Percentiles rank a stretch among this genome's conserved stretches.
These are phyloP conservation scores for Ophiostoma populinum DNA, from an alignment of 2,329 filamentous ascomycete genomes.

Conservation along the genomic window DNA sequence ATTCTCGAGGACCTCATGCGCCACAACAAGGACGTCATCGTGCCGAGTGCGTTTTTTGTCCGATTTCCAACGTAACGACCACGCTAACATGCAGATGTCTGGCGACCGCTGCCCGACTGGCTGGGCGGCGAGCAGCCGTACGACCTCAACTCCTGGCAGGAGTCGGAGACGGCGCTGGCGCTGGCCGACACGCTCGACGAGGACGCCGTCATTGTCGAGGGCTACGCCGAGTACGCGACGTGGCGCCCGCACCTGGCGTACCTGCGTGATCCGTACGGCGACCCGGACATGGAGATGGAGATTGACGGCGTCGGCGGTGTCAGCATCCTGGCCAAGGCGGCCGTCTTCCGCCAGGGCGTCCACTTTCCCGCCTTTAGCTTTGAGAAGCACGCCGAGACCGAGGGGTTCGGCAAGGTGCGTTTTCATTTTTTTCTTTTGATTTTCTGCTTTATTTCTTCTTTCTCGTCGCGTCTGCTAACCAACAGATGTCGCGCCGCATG, in stretches of 20 bases:
- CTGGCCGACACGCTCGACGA: conserved; percentile 91
- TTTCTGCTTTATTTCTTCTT: not conserved
- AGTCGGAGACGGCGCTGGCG: conserved; percentile 88
- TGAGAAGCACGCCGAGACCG: conserved; percentile 94
- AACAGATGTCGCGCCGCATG: conserved; percentile 92
- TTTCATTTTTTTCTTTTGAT: not conserved
- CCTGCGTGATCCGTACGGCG: conserved; percentile 86
- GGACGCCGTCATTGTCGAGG: conserved; percentile 96
- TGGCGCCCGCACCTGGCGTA: conserved; percentile 97
- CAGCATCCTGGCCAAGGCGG: conserved; percentile 89
- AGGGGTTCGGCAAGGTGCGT: conserved; percentile 88
- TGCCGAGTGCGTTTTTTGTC: conserved; percentile 59
- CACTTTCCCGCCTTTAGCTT: conserved; percentile 98
- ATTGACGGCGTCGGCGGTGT: conserved; percentile 96
- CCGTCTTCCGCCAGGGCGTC: conserved; percentile 84
- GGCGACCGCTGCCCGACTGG: conserved; percentile 97
- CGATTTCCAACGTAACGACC: not conserved
- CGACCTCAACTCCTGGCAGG: conserved; percentile 97
- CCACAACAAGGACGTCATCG: conserved; percentile 96
- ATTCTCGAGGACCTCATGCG: conserved; percentile 97
- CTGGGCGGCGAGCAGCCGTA: conserved; percentile 96
- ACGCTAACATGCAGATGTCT: conserved; percentile 51
- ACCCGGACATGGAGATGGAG: conserved; percentile 99
- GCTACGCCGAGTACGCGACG: conserved; percentile 95
- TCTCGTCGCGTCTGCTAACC: too few relatives aligned